A percentile compares a stretch with the other conserved stretches of the same genome.
Evolutionary conservation across 2,329 filamentous ascomycete species (phyloP).

Genomic region (Aureobasidium namibiae): DNA sequence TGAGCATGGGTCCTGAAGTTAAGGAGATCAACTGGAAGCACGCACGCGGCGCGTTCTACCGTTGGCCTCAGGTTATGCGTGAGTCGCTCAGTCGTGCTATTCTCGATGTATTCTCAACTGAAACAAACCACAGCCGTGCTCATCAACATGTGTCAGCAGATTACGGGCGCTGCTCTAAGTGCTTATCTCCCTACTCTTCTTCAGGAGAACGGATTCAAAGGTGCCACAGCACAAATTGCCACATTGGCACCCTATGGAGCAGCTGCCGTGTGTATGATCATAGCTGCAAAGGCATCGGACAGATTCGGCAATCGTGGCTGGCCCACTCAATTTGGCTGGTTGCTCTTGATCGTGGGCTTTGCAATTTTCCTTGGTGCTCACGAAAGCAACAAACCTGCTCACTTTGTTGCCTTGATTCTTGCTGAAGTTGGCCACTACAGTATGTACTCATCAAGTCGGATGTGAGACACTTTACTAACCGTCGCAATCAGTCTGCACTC

Average conservation of each 20-base stretch:
- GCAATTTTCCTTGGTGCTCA: constrained; percentile 13
- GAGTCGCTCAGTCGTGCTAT: background rate
- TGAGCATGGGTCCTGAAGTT: constrained; percentile 14
- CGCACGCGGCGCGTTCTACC: constrained; percentile 14
- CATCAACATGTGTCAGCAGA: constrained; percentile 16
- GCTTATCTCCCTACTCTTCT: constrained; percentile 15
- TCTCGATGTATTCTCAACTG: background rate
- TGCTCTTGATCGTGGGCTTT: constrained; percentile 13
- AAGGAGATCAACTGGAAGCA: constrained; percentile 16
- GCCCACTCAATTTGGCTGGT: constrained; percentile 14
- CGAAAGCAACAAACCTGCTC: constrained; percentile 12
- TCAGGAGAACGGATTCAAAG: constrained; percentile 13
- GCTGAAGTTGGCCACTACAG: constrained; percentile 15
- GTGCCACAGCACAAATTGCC: constrained; percentile 14
- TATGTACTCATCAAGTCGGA: background rate
- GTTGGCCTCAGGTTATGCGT: constrained; percentile 15
- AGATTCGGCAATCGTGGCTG: constrained; percentile 13
- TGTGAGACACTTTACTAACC: background rate
- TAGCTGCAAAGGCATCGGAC: constrained; percentile 12
- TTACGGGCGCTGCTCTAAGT: constrained; percentile 14
- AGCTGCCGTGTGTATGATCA: constrained; percentile 14
- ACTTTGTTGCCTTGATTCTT: constrained; percentile 13
- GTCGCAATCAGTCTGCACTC: constrained; percentile 9
- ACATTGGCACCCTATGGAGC: constrained; percentile 12
- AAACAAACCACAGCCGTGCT: constrained; percentile 11